Evolutionary conservation across 495 filamentous ascomycete species (phyloP), one percentile per base, ranked within the genome.

Genomic region (Neurospora tetraspora): DNA sequence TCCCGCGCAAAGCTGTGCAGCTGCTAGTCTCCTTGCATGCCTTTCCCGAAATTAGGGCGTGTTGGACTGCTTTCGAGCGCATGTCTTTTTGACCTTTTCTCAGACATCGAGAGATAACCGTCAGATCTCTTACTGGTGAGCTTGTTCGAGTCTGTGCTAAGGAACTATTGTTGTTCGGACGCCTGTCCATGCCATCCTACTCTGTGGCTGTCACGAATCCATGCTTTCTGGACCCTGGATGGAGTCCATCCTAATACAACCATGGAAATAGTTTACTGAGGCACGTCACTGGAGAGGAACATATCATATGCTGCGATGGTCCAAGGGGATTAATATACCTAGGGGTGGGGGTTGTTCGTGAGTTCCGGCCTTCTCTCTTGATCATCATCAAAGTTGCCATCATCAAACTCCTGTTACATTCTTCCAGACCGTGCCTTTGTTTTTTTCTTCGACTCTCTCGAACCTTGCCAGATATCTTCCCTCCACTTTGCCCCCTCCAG

Each of bases 101-200:
- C 74, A 68, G 36, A 18, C 53, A 65, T 65, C 36, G 68, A 75
- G 77, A 80, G 79, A 82, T 82, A 81, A 80, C 77, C 75, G 69
- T 76, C 74, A 76, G 75, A 74, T 77, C 72, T 77, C 75, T 80
- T 75, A 81, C 79, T 82, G 80, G 79, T 71, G 76, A 76, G 72
- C 45, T 70, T 47, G 69, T 37, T 69, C 69, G 12, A 72, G 45
- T 27, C 47, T 7, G 20, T 59, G 47, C 47, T 18, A 65, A 34
- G 53, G 12, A 65, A 27, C 12, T 3, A 18, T 9, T 65, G 53
- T 72, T 47, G 72, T 75, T 34, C 53, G 14, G 43, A 71, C 27
- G 20, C 43, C 47, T 20, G 34, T 40, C 34, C 34, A 59, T 23
- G 53, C 14, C 43, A 70, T 68, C 73, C 70, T 74, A 78, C 76